phyloP scores from a whole-genome alignment of 2,329 filamentous ascomycete species.

The Fusarium denticulatum region DNA sequence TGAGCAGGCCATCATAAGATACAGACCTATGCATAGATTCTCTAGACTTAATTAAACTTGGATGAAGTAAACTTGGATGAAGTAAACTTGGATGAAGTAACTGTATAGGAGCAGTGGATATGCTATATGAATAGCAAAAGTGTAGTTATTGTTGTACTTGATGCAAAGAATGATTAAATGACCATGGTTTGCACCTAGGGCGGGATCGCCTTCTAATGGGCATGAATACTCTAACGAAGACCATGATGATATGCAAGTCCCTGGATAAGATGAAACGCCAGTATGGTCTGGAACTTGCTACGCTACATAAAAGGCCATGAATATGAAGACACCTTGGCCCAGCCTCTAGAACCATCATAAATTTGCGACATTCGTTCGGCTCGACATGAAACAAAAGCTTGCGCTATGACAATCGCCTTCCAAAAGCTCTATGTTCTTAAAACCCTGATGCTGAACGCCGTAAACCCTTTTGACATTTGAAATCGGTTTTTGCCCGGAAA shows the following conservation, averaged over 20 bases:
- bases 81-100: slow-evolving; percentile 6
- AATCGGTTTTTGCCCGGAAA: slow-evolving; percentile 20
- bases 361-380: background rate
- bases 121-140: background rate
- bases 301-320: slow-evolving; percentile 8
- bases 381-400: slow-evolving; percentile 11
- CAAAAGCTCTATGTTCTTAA: slow-evolving; percentile 8
- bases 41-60: slow-evolving; percentile 21
- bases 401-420: slow-evolving; percentile 8
- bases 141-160: background rate
- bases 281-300: background rate
- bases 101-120: background rate
- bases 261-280: background rate
- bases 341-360: background rate
- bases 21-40: slow-evolving; percentile 3
- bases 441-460: slow-evolving; percentile 20
- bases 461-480: background rate
- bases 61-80: too few species aligned
- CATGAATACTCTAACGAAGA: slow-evolving; percentile 6
- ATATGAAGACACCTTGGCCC: background rate
- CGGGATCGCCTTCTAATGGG: slow-evolving; percentile 11
- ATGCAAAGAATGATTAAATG: background rate
- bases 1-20: slow-evolving; percentile 20
- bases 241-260: background rate
- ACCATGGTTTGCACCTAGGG: slow-evolving; percentile 10